Conservation (phyloP, 2,329 filamentous ascomycete species). For the Colletotrichum destructivum region DNA sequence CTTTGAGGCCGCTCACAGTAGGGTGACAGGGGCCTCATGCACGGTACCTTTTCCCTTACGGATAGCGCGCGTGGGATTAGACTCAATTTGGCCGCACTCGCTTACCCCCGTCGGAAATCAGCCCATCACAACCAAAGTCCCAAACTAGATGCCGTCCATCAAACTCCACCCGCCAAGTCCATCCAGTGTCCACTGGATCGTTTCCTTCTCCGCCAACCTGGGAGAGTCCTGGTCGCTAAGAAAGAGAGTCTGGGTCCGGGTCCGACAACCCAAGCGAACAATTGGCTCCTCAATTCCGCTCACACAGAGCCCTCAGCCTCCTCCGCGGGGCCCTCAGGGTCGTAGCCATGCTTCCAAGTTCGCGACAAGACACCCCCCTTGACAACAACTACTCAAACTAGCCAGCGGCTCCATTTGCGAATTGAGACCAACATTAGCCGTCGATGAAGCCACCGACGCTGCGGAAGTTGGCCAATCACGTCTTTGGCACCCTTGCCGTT, state of each 20-base stretch:
- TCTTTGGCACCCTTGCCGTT: slow-evolving; percentile 5
- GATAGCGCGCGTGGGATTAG: slow-evolving; percentile 4
- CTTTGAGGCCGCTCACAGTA: slow-evolving; percentile 36
- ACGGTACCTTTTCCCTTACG: slow-evolving; percentile 35
- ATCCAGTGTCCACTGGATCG: slow-evolving; percentile 17
- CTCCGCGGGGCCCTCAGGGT: slow-evolving; percentile 30
- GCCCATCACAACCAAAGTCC: slow-evolving; percentile 41
- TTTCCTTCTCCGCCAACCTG: slow-evolving; percentile 35
- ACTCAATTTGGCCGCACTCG: slow-evolving; percentile 40
- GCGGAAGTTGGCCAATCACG: slow-evolving; percentile 38
- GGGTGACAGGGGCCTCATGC: slow-evolving; percentile 27
- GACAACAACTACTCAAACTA: background rate
- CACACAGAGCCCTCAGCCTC: slow-evolving; percentile 24
- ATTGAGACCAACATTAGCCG: slow-evolving; percentile 25
- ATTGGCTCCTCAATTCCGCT: slow-evolving; percentile 27
- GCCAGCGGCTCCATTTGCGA: slow-evolving; percentile 5
- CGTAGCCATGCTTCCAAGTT: slow-evolving; percentile 17
- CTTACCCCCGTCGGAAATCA: slow-evolving; percentile 36
- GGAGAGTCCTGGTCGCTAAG: background rate
- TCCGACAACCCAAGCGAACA: slow-evolving; percentile 2
- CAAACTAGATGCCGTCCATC: slow-evolving; percentile 11
- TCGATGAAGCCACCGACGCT: slow-evolving; percentile 18
- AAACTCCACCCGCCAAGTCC: slow-evolving; percentile 28
- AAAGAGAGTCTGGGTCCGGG: too few species aligned
- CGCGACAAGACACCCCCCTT: background rate